Evolutionary conservation across 176 grass and related monocot species (phyloP).

Genomic region (Phragmites australis): DNA sequence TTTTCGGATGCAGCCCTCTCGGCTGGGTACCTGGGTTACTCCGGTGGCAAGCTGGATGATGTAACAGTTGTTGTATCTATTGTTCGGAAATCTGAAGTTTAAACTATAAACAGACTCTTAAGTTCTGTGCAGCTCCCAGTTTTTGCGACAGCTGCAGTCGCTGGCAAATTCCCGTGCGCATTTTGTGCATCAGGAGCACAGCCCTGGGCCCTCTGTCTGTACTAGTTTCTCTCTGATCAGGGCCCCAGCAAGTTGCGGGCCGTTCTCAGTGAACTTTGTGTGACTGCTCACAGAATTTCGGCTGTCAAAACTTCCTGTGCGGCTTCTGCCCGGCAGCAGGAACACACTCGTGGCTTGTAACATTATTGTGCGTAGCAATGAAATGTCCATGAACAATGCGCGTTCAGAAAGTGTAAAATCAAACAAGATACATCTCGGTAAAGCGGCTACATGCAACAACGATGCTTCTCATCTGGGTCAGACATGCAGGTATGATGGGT

Average conservation of each 20-base stretch:
- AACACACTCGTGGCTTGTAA: not conserved
- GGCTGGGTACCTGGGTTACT: slow-evolving; percentile 69
- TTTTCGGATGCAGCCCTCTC: slow-evolving; percentile 75
- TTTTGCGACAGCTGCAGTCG: slow-evolving; percentile 12
- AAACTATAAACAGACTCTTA: not conserved
- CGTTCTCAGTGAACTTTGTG: not conserved
- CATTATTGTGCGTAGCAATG: not conserved
- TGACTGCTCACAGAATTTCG: not conserved
- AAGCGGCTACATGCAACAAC: not conserved
- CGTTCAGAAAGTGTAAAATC: not conserved
- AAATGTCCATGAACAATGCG: not conserved
- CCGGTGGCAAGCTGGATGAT: slow-evolving; percentile 93
- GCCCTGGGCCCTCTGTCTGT: not conserved
- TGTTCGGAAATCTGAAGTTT: slow-evolving; percentile 65
- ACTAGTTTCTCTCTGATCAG: not conserved
- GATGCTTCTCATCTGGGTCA: not conserved
- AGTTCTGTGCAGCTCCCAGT: slow-evolving; percentile 10
- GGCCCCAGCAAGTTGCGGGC: not conserved
- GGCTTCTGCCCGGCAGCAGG: not conserved
- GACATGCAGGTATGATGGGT: not conserved
- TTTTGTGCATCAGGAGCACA: not conserved
- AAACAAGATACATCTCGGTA: slow-evolving; percentile 36
- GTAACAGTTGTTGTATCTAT: slow-evolving; percentile 84
- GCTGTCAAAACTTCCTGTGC: not conserved
- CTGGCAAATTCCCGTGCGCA: not conserved